Evolutionary conservation across 352 stramenopile species (phyloP), one percentile per base, ranked within the genome.

Genomic region (Phytophthora macrochlamydospora): DNA sequence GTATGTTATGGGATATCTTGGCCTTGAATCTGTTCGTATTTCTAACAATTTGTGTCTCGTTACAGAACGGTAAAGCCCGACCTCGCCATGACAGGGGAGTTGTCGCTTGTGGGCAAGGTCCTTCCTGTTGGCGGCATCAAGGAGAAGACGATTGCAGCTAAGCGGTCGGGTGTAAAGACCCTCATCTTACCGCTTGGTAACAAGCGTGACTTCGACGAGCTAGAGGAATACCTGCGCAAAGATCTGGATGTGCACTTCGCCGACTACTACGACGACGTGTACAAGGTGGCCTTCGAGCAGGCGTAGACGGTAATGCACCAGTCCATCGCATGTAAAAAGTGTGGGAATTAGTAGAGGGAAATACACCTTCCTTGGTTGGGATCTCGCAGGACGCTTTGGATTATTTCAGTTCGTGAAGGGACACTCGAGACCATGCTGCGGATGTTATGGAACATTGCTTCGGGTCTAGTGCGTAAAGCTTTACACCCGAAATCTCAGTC

Each of bases 81-180:
- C 71, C 76, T 99, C 29, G 97, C 97, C 9, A 99, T 99, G 98
- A 99, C 98, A 3, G 95, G 95, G 51, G 95, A 98, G 65, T 68
- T 98, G 31, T 98, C 91, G 28, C 83, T 99, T 14, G 98, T 98
- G 5, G 98, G 98, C 32, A 99, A 99, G 73, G 98, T 99, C 28
- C 71, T 99, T n/a, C 95, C 98, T 8, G 96, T 99, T 6, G 98
- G 98, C 56, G 98, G 98, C 38, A 99, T 99, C 69, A 99, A 99
- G 82, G 98, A 99, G 78, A 99, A 99, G 84, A 97, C 92, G 38
- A 99, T 99, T 64, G 98, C 97, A n/a, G 97, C 97, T 24, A 90
- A 98, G 56, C 87, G 97, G 55, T 90, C 97, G 24, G 96, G 97
- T 11, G 96, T 99, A 7, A 98, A 88, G 48, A 97, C 84, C 2